A percentile compares a stretch with the other conserved stretches of the same genome.
These are phyloP conservation scores for Pisolithus microcarpus DNA, from an alignment of 768 basidiomycete genomes.

Conservation along the genomic window DNA sequence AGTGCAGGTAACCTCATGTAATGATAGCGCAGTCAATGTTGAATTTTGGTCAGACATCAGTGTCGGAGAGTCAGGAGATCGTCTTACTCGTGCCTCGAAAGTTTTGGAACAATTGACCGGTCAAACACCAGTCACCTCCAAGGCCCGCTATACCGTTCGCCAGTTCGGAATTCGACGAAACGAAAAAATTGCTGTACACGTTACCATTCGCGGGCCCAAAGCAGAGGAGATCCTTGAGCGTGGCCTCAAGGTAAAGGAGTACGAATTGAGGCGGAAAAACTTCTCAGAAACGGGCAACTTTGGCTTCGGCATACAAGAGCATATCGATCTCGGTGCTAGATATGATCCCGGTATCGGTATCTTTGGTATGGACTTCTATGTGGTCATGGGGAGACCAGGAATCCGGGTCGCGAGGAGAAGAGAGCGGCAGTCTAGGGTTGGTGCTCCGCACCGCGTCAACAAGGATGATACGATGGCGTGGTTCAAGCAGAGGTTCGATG, in stretches of 20 bases:
- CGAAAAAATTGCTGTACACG: constrained; percentile 99
- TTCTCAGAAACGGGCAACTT: constrained; percentile 99
- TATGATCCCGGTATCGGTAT: constrained; percentile 99
- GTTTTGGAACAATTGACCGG: constrained; percentile 99
- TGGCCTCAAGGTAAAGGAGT: constrained; percentile 99
- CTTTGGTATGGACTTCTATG: constrained; percentile 99
- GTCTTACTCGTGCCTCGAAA: constrained; percentile 97
- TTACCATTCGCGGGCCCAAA: constrained; percentile 98
- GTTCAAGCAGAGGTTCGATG: constrained; percentile 99
- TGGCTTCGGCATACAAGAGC: constrained; percentile 98
- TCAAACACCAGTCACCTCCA: constrained; percentile 98
- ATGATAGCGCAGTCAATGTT: constrained; percentile 3
- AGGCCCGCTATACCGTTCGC: constrained; percentile 99
- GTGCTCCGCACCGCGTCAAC: constrained; percentile 83
- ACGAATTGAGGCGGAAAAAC: constrained; percentile 95
- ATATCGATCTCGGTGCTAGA: constrained; percentile 97
- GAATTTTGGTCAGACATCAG: constrained; percentile 73
- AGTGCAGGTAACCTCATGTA: constrained; percentile 33
- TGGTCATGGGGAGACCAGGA: constrained; percentile 96
- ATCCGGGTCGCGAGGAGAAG: constrained; percentile 86
- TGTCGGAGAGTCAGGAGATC: constrained; percentile 99
- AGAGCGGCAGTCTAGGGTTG: constrained; percentile 80
- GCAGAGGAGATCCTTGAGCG: constrained; percentile 99
- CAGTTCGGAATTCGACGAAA: constrained; percentile 99
- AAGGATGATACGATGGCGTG: constrained; percentile 96